These are phyloP conservation scores for Talaromyces sp. DNA, from an alignment of 2,329 filamentous ascomycete genomes.

Conservation along the genomic window DNA sequence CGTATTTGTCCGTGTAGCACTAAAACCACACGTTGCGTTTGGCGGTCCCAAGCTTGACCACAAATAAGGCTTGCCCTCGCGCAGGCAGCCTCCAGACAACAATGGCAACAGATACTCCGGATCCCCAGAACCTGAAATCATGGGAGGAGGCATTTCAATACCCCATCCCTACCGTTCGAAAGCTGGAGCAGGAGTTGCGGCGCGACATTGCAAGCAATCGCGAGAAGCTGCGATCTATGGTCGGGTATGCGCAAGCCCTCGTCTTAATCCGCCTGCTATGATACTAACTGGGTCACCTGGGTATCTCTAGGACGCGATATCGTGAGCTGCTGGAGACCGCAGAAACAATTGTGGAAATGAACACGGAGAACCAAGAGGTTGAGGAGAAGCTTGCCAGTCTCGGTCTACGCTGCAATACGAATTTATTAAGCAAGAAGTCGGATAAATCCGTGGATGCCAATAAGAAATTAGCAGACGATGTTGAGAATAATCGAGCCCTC, in stretches of 20 bases:
- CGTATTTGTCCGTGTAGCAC: not conserved
- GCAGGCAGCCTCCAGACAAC: constrained; percentile 9
- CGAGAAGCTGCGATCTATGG: constrained; percentile 60
- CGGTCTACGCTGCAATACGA: constrained; percentile 70
- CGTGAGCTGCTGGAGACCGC: constrained; percentile 87
- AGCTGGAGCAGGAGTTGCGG: constrained; percentile 60
- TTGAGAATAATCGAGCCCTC: constrained; percentile 41
- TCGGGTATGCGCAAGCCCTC: constrained; percentile 48
- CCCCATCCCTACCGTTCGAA: constrained; percentile 57
- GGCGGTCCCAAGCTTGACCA: not conserved
- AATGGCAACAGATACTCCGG: constrained; percentile 53
- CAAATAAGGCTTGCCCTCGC: not conserved
- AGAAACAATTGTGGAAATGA: constrained; percentile 90
- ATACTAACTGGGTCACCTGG: not conserved
- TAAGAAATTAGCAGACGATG: constrained; percentile 27
- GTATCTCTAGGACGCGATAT: constrained; percentile 56
- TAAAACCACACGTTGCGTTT: not conserved
- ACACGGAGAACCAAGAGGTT: constrained; percentile 66
- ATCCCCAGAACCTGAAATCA: constrained; percentile 51
- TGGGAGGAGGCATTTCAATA: constrained; percentile 67
- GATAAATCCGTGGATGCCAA: constrained; percentile 49
- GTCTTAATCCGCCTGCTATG: not conserved
- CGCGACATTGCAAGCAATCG: constrained; percentile 58
- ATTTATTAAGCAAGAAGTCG: constrained; percentile 62
- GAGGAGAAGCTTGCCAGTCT: constrained; percentile 67